Evolutionary conservation across 2,329 filamentous ascomycete genomes (phyloP), one percentile per base, ranked within the genome.

Genomic region (Corynespora cassiicola): DNA sequence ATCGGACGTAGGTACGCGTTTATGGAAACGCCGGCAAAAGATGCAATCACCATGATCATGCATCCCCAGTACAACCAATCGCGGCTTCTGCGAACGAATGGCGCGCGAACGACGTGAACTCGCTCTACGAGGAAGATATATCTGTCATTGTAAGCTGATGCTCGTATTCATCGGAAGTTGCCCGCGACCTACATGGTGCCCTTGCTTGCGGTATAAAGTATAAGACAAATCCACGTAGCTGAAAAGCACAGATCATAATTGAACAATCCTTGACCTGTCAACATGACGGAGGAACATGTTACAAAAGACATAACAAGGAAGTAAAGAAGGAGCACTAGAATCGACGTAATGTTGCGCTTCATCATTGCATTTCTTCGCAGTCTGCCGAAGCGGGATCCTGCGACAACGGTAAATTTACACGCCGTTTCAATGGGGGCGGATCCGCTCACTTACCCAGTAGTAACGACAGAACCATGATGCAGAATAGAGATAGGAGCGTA

Each of bases 41-140:
- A 46, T 2, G 50, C 18, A 34, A 52, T 18, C 2, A 58, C 40
- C 29, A 60, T 29, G 31, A 48, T 31, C 36, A 68, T 48, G 32
- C 58, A 58, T 7, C 42, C 25, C 1, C 65, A 14, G 45, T 68
- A 72, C 16, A 70, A 34, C 32, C 52, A 58, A 34, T 71, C 66
- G 6, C 61, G 49, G 20, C 46, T 46, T 10, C 69, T 57, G 8
- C 47, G 39, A 7, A 56, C 45, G 31, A 63, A 58, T 5, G 63
- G 54, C 11, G 57, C 47, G 10, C 66, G 56, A 15, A 71, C 57
- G 6, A 65, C 54, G 31, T 71, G 68, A 18, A 64, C 58, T 10
- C 70, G 61, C 40, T 72, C 70, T 16, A 70, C 57, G 5, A 72
- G 53, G 44, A 70, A 71, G 9, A 67, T 40, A 28, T 71, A 70